These are phyloP conservation scores for Paracoccidioides lutzii DNA, from an alignment of 2,329 filamentous ascomycete species.

Conservation along the genomic window DNA sequence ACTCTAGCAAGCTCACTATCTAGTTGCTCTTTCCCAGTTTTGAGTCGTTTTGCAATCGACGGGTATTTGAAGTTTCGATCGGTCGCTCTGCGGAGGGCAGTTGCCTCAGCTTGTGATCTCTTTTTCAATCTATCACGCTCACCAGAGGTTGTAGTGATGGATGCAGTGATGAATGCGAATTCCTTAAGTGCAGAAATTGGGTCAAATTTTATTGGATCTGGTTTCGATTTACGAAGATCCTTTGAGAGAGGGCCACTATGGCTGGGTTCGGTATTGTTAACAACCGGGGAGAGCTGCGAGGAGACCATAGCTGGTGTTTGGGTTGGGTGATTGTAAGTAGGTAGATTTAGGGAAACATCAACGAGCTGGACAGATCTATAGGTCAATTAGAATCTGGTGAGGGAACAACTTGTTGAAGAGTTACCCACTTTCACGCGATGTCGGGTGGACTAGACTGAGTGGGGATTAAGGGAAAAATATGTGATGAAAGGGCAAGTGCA, in stretches of 20 bases:
- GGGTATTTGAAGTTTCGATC: slow-evolving; percentile 13
- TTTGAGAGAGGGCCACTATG: background rate
- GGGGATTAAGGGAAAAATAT: too few species aligned
- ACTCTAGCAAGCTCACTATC: slow-evolving; percentile 13
- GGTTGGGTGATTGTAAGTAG: background rate
- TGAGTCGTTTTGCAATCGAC: slow-evolving; percentile 14
- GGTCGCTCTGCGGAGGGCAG: slow-evolving; percentile 22
- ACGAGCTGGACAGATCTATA: background rate
- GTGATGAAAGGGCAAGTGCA: too few species aligned
- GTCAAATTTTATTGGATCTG: background rate
- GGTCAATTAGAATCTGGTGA: too few species aligned
- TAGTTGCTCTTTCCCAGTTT: slow-evolving; percentile 12
- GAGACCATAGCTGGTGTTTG: background rate
- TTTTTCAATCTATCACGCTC: slow-evolving; percentile 1
- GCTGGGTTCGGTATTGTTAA: background rate
- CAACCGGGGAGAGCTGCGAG: background rate
- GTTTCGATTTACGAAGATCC: slow-evolving; percentile 1
- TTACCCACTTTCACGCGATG: too few species aligned
- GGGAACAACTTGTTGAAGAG: too few species aligned
- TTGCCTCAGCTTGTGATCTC: slow-evolving; percentile 17
- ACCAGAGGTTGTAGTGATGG: background rate
- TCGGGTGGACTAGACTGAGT: too few species aligned
- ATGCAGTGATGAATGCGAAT: slow-evolving; percentile 1
- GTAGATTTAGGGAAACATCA: background rate
- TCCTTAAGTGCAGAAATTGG: background rate